Evolutionary conservation across 1,139 yeast genomes (phyloP), one percentile per base, ranked within the genome.

Genomic region (Spathaspora sp.): DNA sequence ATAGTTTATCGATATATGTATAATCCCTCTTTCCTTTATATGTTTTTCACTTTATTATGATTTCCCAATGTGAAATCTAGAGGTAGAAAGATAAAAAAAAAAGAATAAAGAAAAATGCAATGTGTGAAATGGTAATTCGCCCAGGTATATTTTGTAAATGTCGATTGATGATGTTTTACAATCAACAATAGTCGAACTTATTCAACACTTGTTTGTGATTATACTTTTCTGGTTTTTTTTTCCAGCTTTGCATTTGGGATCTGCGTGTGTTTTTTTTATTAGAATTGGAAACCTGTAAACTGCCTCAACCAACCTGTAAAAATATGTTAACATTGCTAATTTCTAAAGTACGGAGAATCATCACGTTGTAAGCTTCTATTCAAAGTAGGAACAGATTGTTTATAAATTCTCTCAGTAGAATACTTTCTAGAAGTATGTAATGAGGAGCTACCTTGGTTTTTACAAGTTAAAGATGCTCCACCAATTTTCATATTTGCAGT

Each of bases 401-500:
- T 31, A 7, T 31, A 18, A 31, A 31, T 31, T 13, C 18, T 31
- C 7, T 31, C 36, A 13, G 36, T 31, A 3, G 18, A 13, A 31
- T 31, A 13, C 16, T 31, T 31, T 31, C 18, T 13, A 7, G 18
- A 13, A 13, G 18, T 6, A 31, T 31, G 36, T 15, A 31, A 31
- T 15, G 18, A 15, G 15, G 4, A n/a, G 7, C 33, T 7, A 15
- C n/a, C 36, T n/a, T 26, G 29, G 9, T 26, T 26, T 20, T 13
- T 27, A 5, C n/a, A 6, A 15, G 27, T 17, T 4, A 47, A 31
- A 16, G 9, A 3, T 4, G 27, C 11, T 7, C 46, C 43, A 9
- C 54, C 53, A 4, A 51, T 38, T 33, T 46, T 51, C 54, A 51
- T 54, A 34, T 54, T 52, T 18, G 57, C 50, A 7, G 55, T 48